Base-by-base conservation (phyloP, 768 basidiomycete species). In the Pholiota microspora region DNA sequence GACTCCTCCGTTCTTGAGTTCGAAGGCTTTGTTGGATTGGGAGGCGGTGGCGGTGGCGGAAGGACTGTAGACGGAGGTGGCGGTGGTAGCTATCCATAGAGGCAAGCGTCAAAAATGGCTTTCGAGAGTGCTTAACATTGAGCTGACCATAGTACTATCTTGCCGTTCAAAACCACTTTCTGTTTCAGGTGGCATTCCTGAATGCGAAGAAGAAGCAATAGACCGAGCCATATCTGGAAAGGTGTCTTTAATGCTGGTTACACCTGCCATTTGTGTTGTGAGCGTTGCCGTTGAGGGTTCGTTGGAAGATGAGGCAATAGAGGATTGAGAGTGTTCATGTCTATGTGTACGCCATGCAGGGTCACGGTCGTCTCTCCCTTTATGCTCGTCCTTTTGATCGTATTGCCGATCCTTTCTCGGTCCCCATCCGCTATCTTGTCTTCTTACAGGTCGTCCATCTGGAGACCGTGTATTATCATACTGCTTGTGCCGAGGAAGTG, bases 21-120 rank as follows among this genome's bases (percentile, higher is more conserved):
- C n/a, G n/a, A n/a, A n/a, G n/a, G n/a, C n/a, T n/a, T n/a, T n/a
- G n/a, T n/a, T n/a, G 54, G 53, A n/a, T 53, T 27, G 3, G 49
- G 18, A 40, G 27, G 15, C 12, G 47, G 27, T 28, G 61, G 53
- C 18, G 54, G 54, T 7, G 55, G 50, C 21, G 51, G 40, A 10
- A 46, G 49, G 1, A 16, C 13, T 5, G 40, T 49, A 24, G 16
- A 25, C 48, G 46, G 32, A 7, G 31, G 44, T 28, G 46, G 32
- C 12, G 28, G 46, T 16, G 45, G 45, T 16, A 40, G 13, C 45
- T 40, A 27, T n/a, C 35, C 16, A 34, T 24, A 40, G 38, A 31
- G 54, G 9, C 7, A 40, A 28, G 6, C n/a, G 21, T 27, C 31
- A 18, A 27, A 4, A 31, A 6, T 10, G n/a, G 46, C 36, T 38